These are phyloP conservation scores for Platismatia glauca DNA, from an alignment of 495 filamentous ascomycete species.

Conservation along the genomic window DNA sequence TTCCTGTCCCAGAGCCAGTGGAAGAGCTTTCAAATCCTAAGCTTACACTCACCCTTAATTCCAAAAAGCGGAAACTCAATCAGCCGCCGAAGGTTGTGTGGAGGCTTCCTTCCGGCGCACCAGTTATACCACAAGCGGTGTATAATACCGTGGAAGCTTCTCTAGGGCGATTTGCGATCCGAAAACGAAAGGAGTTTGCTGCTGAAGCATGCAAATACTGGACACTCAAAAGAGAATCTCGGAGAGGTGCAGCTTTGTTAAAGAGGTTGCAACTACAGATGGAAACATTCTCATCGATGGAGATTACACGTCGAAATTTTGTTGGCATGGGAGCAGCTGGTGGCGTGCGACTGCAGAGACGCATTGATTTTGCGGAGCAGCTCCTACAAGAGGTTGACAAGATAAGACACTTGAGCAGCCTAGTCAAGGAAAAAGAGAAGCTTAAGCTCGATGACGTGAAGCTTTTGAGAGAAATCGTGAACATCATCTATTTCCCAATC, in stretches of 20 bases:
- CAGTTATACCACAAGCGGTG: constrained; percentile 81
- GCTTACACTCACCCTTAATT: constrained; percentile 53
- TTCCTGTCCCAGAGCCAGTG: constrained; percentile 21
- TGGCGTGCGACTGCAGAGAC: constrained; percentile 61
- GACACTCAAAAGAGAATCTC: constrained; percentile 91
- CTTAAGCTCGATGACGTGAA: constrained; percentile 68
- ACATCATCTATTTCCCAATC: constrained; percentile 85
- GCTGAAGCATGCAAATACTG: constrained; percentile 93
- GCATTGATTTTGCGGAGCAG: constrained; percentile 77
- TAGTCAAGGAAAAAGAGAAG: constrained; percentile 61
- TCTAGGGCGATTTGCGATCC: constrained; percentile 68
- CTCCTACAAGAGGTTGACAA: constrained; percentile 68
- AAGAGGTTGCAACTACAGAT: constrained; percentile 89
- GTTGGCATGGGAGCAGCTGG: constrained; percentile 82
- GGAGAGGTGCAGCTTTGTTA: constrained; percentile 80
- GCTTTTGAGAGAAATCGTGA: constrained; percentile 64
- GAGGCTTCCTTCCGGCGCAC: constrained; percentile 91
- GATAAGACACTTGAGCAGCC: constrained; percentile 56
- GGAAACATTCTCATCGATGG: constrained; percentile 93
- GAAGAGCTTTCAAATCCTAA: constrained; percentile 32
- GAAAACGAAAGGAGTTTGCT: constrained; percentile 81
- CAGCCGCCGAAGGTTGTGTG: constrained; percentile 63
- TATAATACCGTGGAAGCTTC: constrained; percentile 72
- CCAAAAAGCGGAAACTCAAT: constrained; percentile 66
- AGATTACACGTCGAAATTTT: constrained; percentile 89